Evolutionary conservation across 495 filamentous ascomycete genomes (phyloP), one percentile per base, ranked within the genome.

Genomic region (Penicillium arizonense): DNA sequence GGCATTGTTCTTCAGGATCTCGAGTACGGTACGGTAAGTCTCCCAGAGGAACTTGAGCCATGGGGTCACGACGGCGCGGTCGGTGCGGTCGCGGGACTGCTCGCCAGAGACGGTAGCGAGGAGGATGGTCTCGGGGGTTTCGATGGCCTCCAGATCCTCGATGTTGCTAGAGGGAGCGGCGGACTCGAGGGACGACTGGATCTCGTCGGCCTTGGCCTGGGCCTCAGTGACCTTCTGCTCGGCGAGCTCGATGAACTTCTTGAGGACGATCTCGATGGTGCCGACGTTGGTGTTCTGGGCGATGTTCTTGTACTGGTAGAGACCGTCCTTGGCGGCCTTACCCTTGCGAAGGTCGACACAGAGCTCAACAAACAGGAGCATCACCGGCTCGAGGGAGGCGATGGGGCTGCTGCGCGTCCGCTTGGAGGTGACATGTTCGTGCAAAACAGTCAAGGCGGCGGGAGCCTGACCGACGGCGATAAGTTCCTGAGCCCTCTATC

Each of bases 1-100:
- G 33, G 94, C 95, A 80, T 98, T 98, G 81, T 98, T 98, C 76
- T 96, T 90, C 58, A 98, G 80, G 65, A 98, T 97, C 63, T 98
- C 94, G 59, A 98, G 81, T 34, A 98, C 94, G 47, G 94, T 98
- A 34, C 94, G 90, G 75, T 98, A 98, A n/a, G 94, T 96, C 76
- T 98, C 95, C 94, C 94, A 98, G 51, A 98, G 80, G 67, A 98
- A 98, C 77, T 98, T 98, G 58, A 98, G 82, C 94, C 95, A 98
- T 42, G 94, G 94, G 47, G 94, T 98, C 41, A 98, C 94, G 59
- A 98, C 92, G 58, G 94, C 94, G 61, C 94, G 86, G 76, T 97
- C 94, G 63, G 94, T 98, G 52, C 94, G 88, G 70, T 98, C 94
- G 55, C 87, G 87, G 35, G 92, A 96, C 72, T 97, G 94, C 70